Conservation (phyloP, 31 red algal genomes). For the Asparagopsis taxiformis region DNA sequence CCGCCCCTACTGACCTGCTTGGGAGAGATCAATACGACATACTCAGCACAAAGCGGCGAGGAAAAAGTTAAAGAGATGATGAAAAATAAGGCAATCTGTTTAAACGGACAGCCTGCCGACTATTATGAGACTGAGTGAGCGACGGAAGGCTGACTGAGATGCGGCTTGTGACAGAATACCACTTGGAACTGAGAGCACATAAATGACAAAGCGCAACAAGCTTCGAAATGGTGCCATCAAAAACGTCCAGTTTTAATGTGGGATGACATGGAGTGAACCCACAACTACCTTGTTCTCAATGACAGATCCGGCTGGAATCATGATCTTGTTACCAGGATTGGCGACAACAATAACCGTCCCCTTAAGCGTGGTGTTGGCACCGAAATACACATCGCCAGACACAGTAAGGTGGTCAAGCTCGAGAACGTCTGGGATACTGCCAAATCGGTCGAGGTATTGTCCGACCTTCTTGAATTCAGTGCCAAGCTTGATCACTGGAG, state of each 20-base stretch:
- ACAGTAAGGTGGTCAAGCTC: slow-evolving; percentile 98
- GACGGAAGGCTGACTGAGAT: too few relatives aligned
- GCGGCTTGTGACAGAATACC: too few relatives aligned
- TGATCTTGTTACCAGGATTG: slow-evolving; percentile 84
- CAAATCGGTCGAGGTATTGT: slow-evolving; percentile 89
- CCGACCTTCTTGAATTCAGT: slow-evolving; percentile 98
- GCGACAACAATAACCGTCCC: slow-evolving; percentile 99
- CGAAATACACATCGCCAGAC: slow-evolving; percentile 92
- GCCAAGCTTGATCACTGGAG: slow-evolving; percentile 94
- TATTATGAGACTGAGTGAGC: too few relatives aligned
- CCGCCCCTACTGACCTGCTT: too few relatives aligned
- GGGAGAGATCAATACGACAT: too few relatives aligned
- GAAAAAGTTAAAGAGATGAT: too few relatives aligned
- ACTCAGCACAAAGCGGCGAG: too few relatives aligned
- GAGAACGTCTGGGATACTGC: slow-evolving; percentile 92
- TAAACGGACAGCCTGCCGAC: too few relatives aligned
- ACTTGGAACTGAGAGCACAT: too few relatives aligned
- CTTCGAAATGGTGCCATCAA: too few relatives aligned
- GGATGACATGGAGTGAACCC: slow-evolving; percentile 87
- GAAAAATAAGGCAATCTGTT: too few relatives aligned
- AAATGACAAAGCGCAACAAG: too few relatives aligned
- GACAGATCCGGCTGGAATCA: slow-evolving; percentile 91
- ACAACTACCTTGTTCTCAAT: slow-evolving; percentile 98
- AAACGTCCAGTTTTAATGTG: slow-evolving; percentile 73
- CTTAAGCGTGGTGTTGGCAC: slow-evolving; percentile 78